A percentile compares a stretch with the other conserved stretches of the same genome.
Conservation (phyloP, 345 rosid genomes). For the Arabis hirsuta region DNA sequence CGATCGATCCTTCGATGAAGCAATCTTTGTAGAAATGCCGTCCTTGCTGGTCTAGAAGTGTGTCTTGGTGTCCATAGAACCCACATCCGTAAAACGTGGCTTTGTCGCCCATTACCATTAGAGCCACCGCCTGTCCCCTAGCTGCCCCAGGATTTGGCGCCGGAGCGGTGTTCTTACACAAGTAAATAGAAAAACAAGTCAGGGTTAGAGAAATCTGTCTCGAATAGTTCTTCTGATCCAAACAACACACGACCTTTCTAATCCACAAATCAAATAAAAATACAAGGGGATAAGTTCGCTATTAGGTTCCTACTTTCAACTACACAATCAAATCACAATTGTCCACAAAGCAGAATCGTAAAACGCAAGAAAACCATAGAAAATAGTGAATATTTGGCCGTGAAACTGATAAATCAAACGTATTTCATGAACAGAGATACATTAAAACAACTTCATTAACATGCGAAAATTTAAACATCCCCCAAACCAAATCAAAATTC, state of each 20-base stretch:
- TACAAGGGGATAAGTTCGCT: neutral
- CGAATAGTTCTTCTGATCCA: neutral
- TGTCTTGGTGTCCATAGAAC: neutral
- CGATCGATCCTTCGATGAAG: too few species aligned
- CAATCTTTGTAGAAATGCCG: neutral
- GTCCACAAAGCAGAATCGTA: too few species aligned
- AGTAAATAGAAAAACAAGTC: neutral
- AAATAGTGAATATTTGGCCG: too few species aligned
- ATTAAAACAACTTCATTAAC: neutral
- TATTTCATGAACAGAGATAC: too few species aligned
- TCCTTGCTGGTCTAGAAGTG: neutral
- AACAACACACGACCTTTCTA: too few species aligned
- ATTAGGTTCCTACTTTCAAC: too few species aligned
- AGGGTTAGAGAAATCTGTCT: neutral
- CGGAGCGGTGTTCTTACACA: neutral
- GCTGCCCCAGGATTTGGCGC: neutral
- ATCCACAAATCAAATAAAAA: too few species aligned
- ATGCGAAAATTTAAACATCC: too few species aligned
- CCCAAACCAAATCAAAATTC: too few species aligned
- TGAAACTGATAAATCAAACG: too few species aligned
- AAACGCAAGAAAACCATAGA: too few species aligned
- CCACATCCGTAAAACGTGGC: neutral
- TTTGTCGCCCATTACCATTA: neutral
- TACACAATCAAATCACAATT: too few species aligned
- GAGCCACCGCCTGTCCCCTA: neutral